Evolutionary conservation across 179 eudicot species (phyloP), one percentile per base, ranked within the genome.

Genomic region (Camellia oleifera): DNA sequence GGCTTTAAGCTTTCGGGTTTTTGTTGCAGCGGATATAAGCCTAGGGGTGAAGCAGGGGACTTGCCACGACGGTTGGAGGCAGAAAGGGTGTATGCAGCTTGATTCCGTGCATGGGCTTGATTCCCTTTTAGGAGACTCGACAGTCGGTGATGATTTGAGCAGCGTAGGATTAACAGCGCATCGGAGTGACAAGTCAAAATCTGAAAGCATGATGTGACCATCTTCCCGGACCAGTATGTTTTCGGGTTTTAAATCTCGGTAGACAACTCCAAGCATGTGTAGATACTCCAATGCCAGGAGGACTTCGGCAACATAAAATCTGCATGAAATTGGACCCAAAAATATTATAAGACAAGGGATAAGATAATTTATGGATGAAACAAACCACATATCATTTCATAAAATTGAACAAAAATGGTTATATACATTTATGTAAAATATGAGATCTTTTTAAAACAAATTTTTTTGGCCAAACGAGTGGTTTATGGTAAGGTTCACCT

Each of bases 191-290:
- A 93, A 82, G 82, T 93, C 97, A 44, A 91, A 93, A 88, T 93
- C 93, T 10, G 95, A 85, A 10, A 91, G 91, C 92, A 92, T 92
- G 77, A 92, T 91, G 79, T 92, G 97, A 40, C 97, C 97, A 72
- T 92, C 97, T 92, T 92, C 93, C 79, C 94, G 87, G 72, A 92
- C 91, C 74, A 93, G 82, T 26, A 93, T 74, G 64, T 93, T 93
- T 82, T 92, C 97, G 1, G 95, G 97, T 82, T 93, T 93, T 11
- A 93, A 82, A 87, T 93, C 97, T 75, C 97, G 85, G 80, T 93
- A 93, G 40, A 93, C 91, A 56, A 93, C 90, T 69, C 97, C 97
- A 32, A 92, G 91, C 95, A 92, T 89, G 89, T 93, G 97, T 77
- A 93, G 92, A 82, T 93, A 92, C 80, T 93, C 97, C 80, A 93